Evolutionary conservation across 2,329 filamentous ascomycete genomes (phyloP), one percentile per base, ranked within the genome.

Genomic region (Triangularia setosa): DNA sequence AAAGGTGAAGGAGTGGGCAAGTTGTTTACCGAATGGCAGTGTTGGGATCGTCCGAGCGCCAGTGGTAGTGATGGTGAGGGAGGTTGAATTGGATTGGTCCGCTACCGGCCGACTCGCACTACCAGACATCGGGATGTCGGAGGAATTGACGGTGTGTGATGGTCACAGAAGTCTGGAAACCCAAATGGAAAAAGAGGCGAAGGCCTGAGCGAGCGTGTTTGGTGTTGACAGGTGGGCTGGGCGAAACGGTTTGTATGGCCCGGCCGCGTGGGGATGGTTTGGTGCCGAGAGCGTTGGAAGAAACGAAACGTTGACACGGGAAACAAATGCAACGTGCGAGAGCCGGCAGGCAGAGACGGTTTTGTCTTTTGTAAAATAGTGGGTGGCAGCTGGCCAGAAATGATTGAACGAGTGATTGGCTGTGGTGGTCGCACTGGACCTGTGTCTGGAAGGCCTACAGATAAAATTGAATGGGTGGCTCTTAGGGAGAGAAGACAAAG

Each of bases 301-400:
- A 57, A 64, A 59, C 62, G 56, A 68, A 65, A 67, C 67, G 63
- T 63, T 28, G 65, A 68, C 52, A 54, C 25, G 30, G 27, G 27
- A 24, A 23, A 30, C 21, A 54, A 58, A 35, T 63, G 54, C 27
- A 63, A 60, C 28, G 40, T 55, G 48, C 40, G 54, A 53, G 56
- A 58, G 40, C 53, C 24, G 44, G 54, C n/a, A 58, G 54, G 48
- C 56, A 56, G 61, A 12, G 9, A 53, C 27, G 14, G 58, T 24
- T 27, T 24, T 35, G 33, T 4, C 33, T 16, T 7, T 30, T 11
- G 33, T 16, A 16, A 35, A 35, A 40, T 40, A 33, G 12, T 4
- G 16, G 40, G 40, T 48, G 40, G 40, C n/a, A n/a, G 6, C n/a
- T 21, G 40, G 40, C 9, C 2, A 21, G n/a, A 9, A 21, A 9